Base-by-base conservation (phyloP, 352 stramenopile genomes). In the Pythium scleroteichum region DNA sequence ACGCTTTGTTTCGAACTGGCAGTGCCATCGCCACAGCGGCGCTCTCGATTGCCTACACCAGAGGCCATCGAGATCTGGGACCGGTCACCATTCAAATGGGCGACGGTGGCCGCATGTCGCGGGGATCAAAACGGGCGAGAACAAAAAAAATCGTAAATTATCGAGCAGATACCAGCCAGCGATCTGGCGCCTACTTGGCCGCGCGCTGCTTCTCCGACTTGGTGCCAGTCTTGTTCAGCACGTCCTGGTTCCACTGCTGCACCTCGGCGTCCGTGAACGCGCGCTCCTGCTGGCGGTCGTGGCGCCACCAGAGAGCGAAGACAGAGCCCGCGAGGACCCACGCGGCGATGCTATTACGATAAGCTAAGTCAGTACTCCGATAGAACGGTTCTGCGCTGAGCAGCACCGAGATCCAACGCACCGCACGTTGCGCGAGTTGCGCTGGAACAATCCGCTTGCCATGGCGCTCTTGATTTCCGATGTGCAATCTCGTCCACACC, bases 211-310 rank as follows among this genome's bases (percentile, higher is more conserved):
- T 64, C 58, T 73, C 62, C 10, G 66, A 73, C 56, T 71, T 73
- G 56, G 66, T 71, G 39, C 45, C 45, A 9, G 55, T 72, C 59
- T 78, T 78, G 55, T 62, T 62, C 32, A 89, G 66, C 44, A 89
- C 71, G 20, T 82, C 69, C 32, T 82, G 62, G 59, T 89, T 89
- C 79, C 79, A 89, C 58, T 78, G 45, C 29, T 54, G 54, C 12
- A 69, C 42, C 33, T 89, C 79, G 19, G 57, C 49, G 16, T 56
- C 57, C 16, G 75, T 73, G 61, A 89, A 90, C 64, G 83, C 71
- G 53, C 74, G 73, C 56, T 73, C 73, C 58, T 79, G 78, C 77
- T 78, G 78, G 42, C 68, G 53, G 55, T 90, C 79, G 53, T 87
- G 75, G 51, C 79, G 60, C 69, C 82, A 84, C 77, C 78, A 87